Evolutionary conservation across 768 basidiomycete genomes (phyloP), one percentile per base, ranked within the genome.

Genomic region (Stropharia rugosoannulata): DNA sequence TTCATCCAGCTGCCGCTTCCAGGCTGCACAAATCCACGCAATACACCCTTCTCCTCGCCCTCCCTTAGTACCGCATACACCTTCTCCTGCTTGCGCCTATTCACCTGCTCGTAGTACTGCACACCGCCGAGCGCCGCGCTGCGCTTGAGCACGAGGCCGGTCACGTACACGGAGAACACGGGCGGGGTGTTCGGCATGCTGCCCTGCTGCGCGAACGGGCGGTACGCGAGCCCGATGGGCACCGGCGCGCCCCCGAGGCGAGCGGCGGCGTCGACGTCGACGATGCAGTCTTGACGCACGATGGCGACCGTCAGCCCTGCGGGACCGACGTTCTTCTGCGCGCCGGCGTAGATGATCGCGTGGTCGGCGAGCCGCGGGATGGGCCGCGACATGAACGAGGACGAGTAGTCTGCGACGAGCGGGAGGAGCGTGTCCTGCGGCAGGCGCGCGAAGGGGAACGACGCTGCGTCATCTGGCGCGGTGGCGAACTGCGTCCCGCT

Each of bases 271-370:
- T 94, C 89, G 46, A 92, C 87, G 67, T 91, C 93, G 66, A 95
- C 93, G 66, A 98, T 77, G 68, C 95, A 89, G 73, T 97, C 95
- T 56, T 96, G 85, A n/a, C 92, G 84, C 18, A 98, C 92, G 73
- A 99, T 97, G 63, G 95, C 76, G 70, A 99, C 83, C 12, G 93
- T 94, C 19, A 97, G 75, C 1, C 97, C 97, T 0, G 97, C 87
- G 2, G 97, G 97, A 7, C 96, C 95, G 49, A 98, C 75, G 70
- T 99, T 99, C 79, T 99, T 99, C 75, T 99, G 97, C 19, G 90
- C 97, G 45, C 97, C 97, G 6, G 95, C 97, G 68, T 88, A 98
- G 64, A 99, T 89, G 66, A 98, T 79, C 4, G 94, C 95, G 70
- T 98, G 95, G 70, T 91, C 90, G 27, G 85, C 86, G 57, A 98